These are phyloP conservation scores for Colletotrichum caudatum DNA, from an alignment of 2,329 filamentous ascomycete genomes.

Conservation along the genomic window DNA sequence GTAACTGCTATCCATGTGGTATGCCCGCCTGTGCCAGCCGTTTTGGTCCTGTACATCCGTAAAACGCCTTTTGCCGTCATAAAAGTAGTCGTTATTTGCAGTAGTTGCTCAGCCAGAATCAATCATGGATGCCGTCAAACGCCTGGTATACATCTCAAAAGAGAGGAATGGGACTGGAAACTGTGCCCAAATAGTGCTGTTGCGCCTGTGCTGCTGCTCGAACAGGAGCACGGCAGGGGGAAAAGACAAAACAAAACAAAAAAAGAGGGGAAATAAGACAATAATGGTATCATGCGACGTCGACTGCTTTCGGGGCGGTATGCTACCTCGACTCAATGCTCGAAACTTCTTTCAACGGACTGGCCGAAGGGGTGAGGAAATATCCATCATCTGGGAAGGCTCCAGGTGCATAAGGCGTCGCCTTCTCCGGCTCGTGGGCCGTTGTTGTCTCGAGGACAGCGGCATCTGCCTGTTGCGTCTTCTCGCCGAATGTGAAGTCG, in stretches of 20 bases:
- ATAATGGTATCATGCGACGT: conserved; percentile 35
- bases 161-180: not conserved
- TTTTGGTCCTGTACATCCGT: conserved; percentile 28
- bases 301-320: conserved; percentile 15
- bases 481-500: not conserved
- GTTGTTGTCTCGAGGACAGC: conserved; percentile 7
- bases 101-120: conserved; percentile 25
- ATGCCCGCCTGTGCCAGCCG: not conserved
- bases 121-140: conserved; percentile 24
- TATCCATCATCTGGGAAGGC: conserved; percentile 33
- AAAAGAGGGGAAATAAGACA: not conserved
- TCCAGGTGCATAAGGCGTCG: conserved; percentile 35
- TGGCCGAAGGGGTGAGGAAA: conserved; percentile 28
- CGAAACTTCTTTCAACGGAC: conserved; percentile 25
- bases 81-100: conserved; percentile 34
- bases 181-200: conserved; percentile 11
- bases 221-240: conserved; percentile 9
- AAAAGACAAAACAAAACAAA: not conserved
- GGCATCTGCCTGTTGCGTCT: conserved; percentile 10
- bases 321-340: conserved; percentile 29
- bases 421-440: conserved; percentile 15
- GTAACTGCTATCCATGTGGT: conserved; percentile 11
- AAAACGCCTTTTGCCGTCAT: conserved; percentile 37
- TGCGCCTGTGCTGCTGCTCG: not conserved
- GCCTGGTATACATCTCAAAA: conserved; percentile 26